Evolutionary conservation across 768 basidiomycete genomes (phyloP).

Genomic region (Punctularia strigosozonata): DNA sequence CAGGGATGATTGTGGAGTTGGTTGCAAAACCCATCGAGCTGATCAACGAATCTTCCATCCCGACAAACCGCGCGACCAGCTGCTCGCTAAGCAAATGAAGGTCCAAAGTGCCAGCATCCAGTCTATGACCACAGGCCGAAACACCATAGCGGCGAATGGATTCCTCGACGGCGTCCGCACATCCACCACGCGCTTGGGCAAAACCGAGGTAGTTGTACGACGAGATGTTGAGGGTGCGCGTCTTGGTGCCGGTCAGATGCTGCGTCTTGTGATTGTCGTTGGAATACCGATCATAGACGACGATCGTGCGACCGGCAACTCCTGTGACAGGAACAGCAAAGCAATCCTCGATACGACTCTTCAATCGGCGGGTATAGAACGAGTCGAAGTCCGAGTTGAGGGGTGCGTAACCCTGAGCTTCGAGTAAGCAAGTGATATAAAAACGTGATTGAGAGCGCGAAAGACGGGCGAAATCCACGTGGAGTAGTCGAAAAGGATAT

Average conservation of each 20-base stretch:
- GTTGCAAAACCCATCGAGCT: conserved; percentile 96
- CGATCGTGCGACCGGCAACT: conserved; percentile 89
- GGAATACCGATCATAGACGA: conserved; percentile 74
- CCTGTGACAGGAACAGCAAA: conserved; percentile 89
- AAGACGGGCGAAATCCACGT: conserved; percentile 4
- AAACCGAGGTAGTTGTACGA: conserved; percentile 99
- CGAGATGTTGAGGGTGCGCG: conserved; percentile 90
- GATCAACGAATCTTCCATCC: conserved; percentile 82
- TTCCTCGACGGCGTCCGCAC: conserved; percentile 90
- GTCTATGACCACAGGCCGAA: conserved; percentile 60
- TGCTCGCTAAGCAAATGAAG: conserved; percentile 73
- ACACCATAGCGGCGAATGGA: conserved; percentile 73
- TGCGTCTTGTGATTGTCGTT: conserved; percentile 74
- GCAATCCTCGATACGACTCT: conserved; percentile 89
- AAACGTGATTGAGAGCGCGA: conserved; percentile 4
- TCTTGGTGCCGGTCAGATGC: conserved; percentile 63
- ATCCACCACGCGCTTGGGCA: conserved; percentile 84
- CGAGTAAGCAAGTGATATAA: conserved; percentile 1
- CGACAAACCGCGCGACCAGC: conserved; percentile 83
- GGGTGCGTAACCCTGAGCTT: conserved; percentile 89
- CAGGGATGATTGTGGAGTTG: conserved; percentile 88
- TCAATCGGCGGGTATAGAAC: conserved; percentile 95
- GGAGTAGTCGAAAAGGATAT: conserved; percentile 3
- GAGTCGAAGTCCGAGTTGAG: conserved; percentile 98
- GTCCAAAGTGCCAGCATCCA: conserved; percentile 81